Percentiles rank a stretch among this genome's conserved stretches.
phyloP scores from a whole-genome alignment of 345 rosid genomes.

The Eucalyptus grandis region DNA sequence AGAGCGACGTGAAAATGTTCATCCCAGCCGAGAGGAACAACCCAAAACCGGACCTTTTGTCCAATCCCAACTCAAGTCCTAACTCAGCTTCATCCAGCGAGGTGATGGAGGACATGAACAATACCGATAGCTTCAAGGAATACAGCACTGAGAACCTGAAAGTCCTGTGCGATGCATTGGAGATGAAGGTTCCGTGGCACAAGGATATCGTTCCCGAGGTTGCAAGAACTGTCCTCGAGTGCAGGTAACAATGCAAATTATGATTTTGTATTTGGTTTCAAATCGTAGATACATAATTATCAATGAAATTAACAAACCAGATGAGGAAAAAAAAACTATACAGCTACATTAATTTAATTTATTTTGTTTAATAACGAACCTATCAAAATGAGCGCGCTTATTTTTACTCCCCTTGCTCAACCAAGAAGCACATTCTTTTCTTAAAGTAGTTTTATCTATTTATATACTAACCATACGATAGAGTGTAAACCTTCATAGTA shows the following conservation, averaged over 20 bases:
- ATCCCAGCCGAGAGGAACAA: not conserved
- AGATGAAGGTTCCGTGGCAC: constrained; percentile 49
- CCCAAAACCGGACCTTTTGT: constrained; percentile 1
- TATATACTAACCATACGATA: not conserved
- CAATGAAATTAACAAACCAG: not conserved
- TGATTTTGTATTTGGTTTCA: not conserved
- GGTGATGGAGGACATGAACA: constrained; percentile 20
- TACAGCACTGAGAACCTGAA: constrained; percentile 28
- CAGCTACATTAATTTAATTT: not conserved
- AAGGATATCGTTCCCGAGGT: constrained; percentile 28
- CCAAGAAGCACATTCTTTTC: not conserved
- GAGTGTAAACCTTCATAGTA: not conserved
- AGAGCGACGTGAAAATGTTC: not conserved
- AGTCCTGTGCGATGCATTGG: constrained; percentile 33
- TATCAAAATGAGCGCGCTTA: not conserved
- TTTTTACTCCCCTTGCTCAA: not conserved
- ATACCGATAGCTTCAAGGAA: constrained; percentile 31
- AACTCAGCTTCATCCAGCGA: constrained; percentile 81
- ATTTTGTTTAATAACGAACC: not conserved
- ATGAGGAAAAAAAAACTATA: not conserved
- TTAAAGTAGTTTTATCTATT: not conserved
- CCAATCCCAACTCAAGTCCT: constrained; percentile 66
- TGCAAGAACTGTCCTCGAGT: constrained; percentile 32
- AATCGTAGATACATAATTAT: not conserved
- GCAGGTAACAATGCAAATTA: constrained; percentile 28